A percentile compares a stretch with the other conserved stretches of the same genome.
phyloP scores from a whole-genome alignment of 2,329 filamentous ascomycete genomes.

The Tolypocladium tundrense region DNA sequence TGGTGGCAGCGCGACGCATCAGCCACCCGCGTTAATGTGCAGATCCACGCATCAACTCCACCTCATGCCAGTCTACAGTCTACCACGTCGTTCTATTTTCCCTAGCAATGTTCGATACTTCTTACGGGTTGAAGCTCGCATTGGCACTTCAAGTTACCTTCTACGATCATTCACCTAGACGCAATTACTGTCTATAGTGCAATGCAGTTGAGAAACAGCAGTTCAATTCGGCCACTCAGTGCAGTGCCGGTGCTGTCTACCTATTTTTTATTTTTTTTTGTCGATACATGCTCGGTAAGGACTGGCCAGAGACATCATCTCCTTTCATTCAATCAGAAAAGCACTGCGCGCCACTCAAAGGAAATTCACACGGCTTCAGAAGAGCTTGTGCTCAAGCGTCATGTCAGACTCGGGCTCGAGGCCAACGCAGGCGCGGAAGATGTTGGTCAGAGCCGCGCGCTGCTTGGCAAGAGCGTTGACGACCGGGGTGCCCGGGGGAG shows the following conservation, averaged over 20 bases:
- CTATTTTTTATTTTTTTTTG: conserved; percentile 6
- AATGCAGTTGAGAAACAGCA: neutral
- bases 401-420: conserved; percentile 97
- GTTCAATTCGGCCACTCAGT: conserved; percentile 1
- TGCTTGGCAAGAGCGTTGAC: conserved; percentile 95
- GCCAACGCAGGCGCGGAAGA: conserved; percentile 95
- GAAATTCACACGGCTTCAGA: conserved; percentile 35
- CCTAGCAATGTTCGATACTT: no score
- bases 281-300: conserved; percentile 3
- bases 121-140: neutral
- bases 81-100: neutral
- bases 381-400: conserved; percentile 98
- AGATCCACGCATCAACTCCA: neutral
- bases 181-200: neutral
- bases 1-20: conserved; percentile 8
- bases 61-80: neutral
- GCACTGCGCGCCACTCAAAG: neutral
- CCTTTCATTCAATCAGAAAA: neutral
- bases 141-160: neutral
- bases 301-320: conserved; percentile 4
- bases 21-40: neutral
- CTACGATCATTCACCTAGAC: neutral
- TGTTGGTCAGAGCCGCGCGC: conserved; percentile 88
- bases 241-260: conserved; percentile 7
- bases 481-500: conserved; percentile 87